Evolutionary conservation across 2,329 filamentous ascomycete genomes (phyloP).

Genomic region (Fusarium compactum): DNA sequence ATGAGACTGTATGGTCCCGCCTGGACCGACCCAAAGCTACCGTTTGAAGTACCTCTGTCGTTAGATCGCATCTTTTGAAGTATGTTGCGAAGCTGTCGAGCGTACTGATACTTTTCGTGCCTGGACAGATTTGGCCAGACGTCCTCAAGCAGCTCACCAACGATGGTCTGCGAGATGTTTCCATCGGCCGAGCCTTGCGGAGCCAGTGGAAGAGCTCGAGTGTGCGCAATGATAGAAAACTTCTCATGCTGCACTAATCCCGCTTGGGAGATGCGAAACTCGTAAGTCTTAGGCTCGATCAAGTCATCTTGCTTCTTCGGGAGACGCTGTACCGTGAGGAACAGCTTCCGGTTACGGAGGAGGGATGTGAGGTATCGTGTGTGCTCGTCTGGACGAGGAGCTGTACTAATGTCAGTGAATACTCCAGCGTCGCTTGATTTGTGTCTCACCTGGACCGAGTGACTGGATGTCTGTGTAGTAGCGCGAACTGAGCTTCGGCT

Average conservation of each 20-base stretch:
- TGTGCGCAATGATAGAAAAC: conserved; percentile 19
- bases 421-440: background rate
- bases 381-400: conserved; percentile 24
- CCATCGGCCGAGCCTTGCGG: conserved; percentile 14
- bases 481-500: background rate
- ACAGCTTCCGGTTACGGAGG: conserved; percentile 29
- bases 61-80: conserved; percentile 41
- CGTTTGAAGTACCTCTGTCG: background rate
- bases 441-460: conserved; percentile 34
- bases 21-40: conserved; percentile 36
- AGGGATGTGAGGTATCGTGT: conserved; percentile 38
- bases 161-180: conserved; percentile 17
- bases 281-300: conserved; percentile 13
- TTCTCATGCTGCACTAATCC: conserved; percentile 36
- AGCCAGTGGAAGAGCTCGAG: conserved; percentile 31
- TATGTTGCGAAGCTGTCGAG: conserved; percentile 46
- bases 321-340: conserved; percentile 18
- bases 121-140: conserved; percentile 44
- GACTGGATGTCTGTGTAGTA: conserved; percentile 27
- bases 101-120: conserved; percentile 41
- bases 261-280: conserved; percentile 38
- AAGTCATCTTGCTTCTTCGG: conserved; percentile 2
- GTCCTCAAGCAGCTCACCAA: conserved; percentile 48
- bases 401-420: conserved; percentile 18
- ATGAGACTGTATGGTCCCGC: conserved; percentile 43